These are phyloP conservation scores for Lactarius vividus DNA, from an alignment of 768 basidiomycete species.

Conservation along the genomic window DNA sequence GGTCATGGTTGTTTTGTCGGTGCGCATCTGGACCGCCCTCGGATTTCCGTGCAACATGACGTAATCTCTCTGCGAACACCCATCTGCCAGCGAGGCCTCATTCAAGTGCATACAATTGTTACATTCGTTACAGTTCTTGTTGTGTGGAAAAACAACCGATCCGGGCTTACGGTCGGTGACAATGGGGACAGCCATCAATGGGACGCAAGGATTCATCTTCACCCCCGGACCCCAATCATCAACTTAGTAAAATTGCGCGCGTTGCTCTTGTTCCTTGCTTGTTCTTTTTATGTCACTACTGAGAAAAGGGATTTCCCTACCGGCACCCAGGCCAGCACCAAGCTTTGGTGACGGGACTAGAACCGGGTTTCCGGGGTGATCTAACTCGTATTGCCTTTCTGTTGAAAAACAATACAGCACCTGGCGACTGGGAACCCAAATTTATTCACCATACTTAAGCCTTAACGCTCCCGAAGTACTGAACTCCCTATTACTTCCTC, in stretches of 20 bases:
- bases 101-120: too few relatives aligned
- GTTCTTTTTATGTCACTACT: background rate
- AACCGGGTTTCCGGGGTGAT: background rate
- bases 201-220: too few relatives aligned
- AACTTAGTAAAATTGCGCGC: too few relatives aligned
- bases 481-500: background rate
- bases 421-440: background rate
- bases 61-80: background rate
- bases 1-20: too few relatives aligned
- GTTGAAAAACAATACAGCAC: background rate
- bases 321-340: too few relatives aligned
- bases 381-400: background rate
- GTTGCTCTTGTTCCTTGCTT: background rate
- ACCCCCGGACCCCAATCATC: too few relatives aligned
- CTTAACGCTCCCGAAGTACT: background rate
- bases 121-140: too few relatives aligned
- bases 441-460: background rate
- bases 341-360: too few relatives aligned
- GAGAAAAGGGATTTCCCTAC: background rate
- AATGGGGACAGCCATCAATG: background rate
- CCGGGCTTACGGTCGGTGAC: background rate
- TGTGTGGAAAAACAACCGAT: background rate
- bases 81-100: too few relatives aligned
- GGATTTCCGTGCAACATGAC: background rate
- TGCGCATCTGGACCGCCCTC: too few relatives aligned